Evolutionary conservation across 2,329 filamentous ascomycete genomes (phyloP).

Genomic region (Colletotrichum lentis): DNA sequence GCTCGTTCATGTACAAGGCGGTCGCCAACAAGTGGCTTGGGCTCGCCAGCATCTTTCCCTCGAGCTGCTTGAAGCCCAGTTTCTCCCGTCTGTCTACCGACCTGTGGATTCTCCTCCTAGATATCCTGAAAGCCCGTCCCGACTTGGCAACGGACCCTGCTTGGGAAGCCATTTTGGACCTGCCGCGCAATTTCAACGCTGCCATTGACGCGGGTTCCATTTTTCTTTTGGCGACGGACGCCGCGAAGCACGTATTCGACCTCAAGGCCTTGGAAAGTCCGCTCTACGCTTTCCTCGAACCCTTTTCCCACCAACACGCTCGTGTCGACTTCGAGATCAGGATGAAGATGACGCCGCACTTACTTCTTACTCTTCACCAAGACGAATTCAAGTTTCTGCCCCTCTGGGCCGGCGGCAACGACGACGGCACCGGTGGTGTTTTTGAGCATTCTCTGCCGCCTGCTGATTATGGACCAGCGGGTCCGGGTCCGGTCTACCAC

Average conservation of each 20-base stretch:
- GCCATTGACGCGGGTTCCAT: neutral
- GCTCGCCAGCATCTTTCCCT: neutral
- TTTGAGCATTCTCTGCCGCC: constrained; percentile 54
- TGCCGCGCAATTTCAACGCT: neutral
- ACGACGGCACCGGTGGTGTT: constrained; percentile 62
- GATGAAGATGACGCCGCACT: constrained; percentile 51
- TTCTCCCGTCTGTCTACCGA: neutral
- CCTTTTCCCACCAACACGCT: constrained; percentile 40
- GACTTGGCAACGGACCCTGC: constrained; percentile 13
- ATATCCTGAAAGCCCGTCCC: constrained; percentile 2
- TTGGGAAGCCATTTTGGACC: constrained; percentile 7
- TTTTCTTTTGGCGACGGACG: neutral
- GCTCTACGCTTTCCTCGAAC: constrained; percentile 10
- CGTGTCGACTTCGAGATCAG: constrained; percentile 46
- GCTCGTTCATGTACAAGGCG: constrained; percentile 49
- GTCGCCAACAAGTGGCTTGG: constrained; percentile 33
- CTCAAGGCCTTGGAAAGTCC: constrained; percentile 1
- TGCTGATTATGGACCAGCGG: constrained; percentile 55
- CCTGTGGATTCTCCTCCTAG: neutral
- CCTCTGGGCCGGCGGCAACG: constrained; percentile 68
- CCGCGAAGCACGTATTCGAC: constrained; percentile 25
- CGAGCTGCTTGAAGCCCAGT: neutral
- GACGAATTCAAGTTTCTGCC: constrained; percentile 70
- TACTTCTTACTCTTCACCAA: constrained; percentile 62
- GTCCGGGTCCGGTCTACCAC: constrained; percentile 58